Evolutionary conservation across 495 filamentous ascomycete genomes (phyloP).

Genomic region (Glonium stellatum): DNA sequence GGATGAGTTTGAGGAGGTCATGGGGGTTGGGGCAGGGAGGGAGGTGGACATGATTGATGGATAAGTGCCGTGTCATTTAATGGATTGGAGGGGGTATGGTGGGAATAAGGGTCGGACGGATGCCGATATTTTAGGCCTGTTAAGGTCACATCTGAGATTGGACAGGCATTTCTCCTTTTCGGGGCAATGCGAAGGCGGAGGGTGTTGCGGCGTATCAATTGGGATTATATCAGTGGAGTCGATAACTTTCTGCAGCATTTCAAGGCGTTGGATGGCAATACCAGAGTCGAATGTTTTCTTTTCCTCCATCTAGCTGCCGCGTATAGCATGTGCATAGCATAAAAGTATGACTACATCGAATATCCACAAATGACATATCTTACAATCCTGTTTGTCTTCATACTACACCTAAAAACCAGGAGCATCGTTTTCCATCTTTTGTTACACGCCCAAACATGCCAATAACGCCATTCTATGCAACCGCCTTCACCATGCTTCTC

Average conservation of each 20-base stretch:
- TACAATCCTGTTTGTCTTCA: neutral
- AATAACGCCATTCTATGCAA: slow-evolving; percentile 14
- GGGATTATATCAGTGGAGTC: slow-evolving; percentile 27
- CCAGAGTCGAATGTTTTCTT: slow-evolving; percentile 18
- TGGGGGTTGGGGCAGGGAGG: slow-evolving; percentile 24
- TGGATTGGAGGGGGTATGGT: too few species aligned
- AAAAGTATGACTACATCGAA: neutral
- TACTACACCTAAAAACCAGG: neutral
- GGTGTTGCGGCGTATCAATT: neutral
- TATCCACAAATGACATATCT: neutral
- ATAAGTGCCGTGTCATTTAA: slow-evolving; percentile 19
- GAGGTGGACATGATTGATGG: slow-evolving; percentile 44
- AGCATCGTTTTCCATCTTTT: neutral
- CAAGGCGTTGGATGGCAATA: slow-evolving; percentile 30
- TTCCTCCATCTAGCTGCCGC: neutral
- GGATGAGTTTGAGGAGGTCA: slow-evolving; percentile 29
- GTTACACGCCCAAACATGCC: slow-evolving; percentile 5
- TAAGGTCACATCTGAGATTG: neutral
- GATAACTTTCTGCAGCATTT: slow-evolving; percentile 23
- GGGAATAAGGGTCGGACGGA: neutral
- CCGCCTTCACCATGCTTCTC: neutral
- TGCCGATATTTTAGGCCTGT: neutral
- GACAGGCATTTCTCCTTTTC: neutral
- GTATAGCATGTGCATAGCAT: neutral
- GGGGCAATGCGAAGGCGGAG: neutral